Evolutionary conservation across 495 filamentous ascomycete genomes (phyloP).

Genomic region (Thozetella sp.): DNA sequence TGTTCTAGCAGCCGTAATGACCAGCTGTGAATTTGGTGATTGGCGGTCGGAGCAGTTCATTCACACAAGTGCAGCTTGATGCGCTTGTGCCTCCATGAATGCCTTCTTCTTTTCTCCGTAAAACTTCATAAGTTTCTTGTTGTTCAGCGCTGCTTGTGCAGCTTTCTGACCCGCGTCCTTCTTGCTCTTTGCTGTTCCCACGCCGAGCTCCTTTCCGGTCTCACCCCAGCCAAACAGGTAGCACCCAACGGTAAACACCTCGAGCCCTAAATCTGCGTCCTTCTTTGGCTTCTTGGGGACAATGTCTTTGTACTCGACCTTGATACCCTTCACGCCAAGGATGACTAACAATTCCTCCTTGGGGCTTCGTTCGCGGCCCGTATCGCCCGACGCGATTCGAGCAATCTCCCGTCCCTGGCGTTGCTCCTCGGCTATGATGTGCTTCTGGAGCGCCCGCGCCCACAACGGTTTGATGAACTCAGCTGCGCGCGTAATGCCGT

Average conservation of each 20-base stretch:
- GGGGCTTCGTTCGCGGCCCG: slow-evolving; percentile 15
- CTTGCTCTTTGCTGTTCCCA: slow-evolving; percentile 70
- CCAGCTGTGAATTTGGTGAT: too few species aligned
- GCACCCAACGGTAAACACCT: slow-evolving; percentile 66
- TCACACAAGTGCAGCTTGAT: slow-evolving; percentile 6
- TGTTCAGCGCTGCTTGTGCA: slow-evolving; percentile 64
- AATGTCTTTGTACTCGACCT: slow-evolving; percentile 67
- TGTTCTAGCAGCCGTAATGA: too few species aligned
- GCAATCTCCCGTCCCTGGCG: slow-evolving; percentile 15
- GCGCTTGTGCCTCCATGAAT: slow-evolving; percentile 20
- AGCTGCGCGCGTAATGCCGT: slow-evolving; percentile 61
- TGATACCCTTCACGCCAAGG: slow-evolving; percentile 61
- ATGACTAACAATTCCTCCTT: slow-evolving; percentile 56
- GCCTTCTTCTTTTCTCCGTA: slow-evolving; percentile 54
- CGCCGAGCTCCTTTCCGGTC: slow-evolving; percentile 62
- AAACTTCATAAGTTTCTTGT: slow-evolving; percentile 57
- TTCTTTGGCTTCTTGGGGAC: slow-evolving; percentile 46
- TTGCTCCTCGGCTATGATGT: slow-evolving; percentile 38
- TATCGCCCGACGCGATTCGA: neutral
- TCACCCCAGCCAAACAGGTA: slow-evolving; percentile 77
- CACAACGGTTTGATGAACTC: slow-evolving; percentile 74
- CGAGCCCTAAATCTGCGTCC: slow-evolving; percentile 58
- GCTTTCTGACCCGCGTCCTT: slow-evolving; percentile 73
- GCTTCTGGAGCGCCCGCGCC: slow-evolving; percentile 43
- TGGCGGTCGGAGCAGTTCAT: too few species aligned